phyloP scores from a whole-genome alignment of 768 basidiomycete species.

The Dentipellis sp. region DNA sequence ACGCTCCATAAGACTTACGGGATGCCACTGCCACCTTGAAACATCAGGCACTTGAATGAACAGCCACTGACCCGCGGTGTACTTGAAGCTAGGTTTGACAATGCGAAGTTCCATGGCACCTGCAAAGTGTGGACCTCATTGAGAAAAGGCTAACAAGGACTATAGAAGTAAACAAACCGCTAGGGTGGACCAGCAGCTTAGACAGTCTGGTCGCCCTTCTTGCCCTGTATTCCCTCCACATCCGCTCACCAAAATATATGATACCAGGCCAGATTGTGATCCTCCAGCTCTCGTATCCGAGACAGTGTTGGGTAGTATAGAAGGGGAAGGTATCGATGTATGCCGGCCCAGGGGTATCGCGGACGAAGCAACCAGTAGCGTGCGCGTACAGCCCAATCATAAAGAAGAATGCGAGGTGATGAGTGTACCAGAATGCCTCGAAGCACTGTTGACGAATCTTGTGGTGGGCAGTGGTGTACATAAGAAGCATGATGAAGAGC shows the following conservation, averaged over 20 bases:
- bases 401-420: constrained; percentile 91
- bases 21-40: constrained; percentile 86
- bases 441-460: constrained; percentile 86
- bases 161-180: constrained; percentile 39
- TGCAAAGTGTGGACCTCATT: constrained; percentile 17
- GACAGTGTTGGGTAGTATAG: constrained; percentile 79
- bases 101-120: constrained; percentile 93
- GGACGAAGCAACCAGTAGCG: constrained; percentile 92
- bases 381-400: constrained; percentile 86
- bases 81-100: constrained; percentile 85
- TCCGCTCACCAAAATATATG: constrained; percentile 80
- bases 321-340: constrained; percentile 70
- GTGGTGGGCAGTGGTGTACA: constrained; percentile 86
- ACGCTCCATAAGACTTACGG: constrained; percentile 48
- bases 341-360: constrained; percentile 70
- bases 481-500: constrained; percentile 87
- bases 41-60: constrained; percentile 86
- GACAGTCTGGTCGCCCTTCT: constrained; percentile 70
- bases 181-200: constrained; percentile 84
- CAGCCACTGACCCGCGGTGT: constrained; percentile 87
- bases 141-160: neutral
- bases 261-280: constrained; percentile 91
- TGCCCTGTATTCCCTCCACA: constrained; percentile 77
- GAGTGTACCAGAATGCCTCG: constrained; percentile 96
- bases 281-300: constrained; percentile 87